A percentile compares a stretch with the other conserved stretches of the same genome.
Conservation (phyloP, 2,329 filamentous ascomycete species). For the Pseudogymnoascus sp. region DNA sequence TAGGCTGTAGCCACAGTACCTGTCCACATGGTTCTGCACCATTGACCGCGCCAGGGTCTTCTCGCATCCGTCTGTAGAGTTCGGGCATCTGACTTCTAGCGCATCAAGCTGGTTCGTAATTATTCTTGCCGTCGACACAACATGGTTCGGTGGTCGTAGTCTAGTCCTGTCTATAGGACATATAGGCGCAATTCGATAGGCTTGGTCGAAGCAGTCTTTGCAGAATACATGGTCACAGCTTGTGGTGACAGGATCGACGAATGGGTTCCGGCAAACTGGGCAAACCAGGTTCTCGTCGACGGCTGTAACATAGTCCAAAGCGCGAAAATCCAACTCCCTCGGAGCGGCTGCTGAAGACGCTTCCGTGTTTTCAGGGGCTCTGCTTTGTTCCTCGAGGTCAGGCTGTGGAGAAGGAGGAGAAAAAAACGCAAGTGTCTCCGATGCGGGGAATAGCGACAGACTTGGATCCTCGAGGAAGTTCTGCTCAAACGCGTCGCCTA, state of each 20-base stretch:
- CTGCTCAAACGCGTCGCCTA: not conserved
- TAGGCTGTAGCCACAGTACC: conserved; percentile 48
- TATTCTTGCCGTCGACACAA: conserved; percentile 33
- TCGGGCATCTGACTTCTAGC: conserved; percentile 51
- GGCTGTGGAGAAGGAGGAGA: not conserved
- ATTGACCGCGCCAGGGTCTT: conserved; percentile 44
- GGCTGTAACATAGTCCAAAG: conserved; percentile 28
- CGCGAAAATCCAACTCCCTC: conserved; percentile 25
- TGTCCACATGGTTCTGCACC: conserved; percentile 47
- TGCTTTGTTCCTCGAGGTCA: not conserved
- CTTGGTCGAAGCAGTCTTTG: conserved; percentile 44
- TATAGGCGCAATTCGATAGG: conserved; percentile 33
- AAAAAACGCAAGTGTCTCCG: not conserved
- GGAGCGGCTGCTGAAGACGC: not conserved
- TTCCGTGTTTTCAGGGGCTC: not conserved
- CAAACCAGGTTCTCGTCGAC: conserved; percentile 34
- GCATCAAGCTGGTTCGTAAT: conserved; percentile 54
- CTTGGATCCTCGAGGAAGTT: not conserved
- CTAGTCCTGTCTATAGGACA: conserved; percentile 53
- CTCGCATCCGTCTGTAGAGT: conserved; percentile 42
- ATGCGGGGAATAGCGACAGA: not conserved
- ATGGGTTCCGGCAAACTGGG: conserved; percentile 48
- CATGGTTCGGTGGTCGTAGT: conserved; percentile 29
- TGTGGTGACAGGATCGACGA: conserved; percentile 53
- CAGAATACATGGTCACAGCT: conserved; percentile 60